Evolutionary conservation across 139 green algal genomes (phyloP), one percentile per base, ranked within the genome.

Genomic region (Mesotaenium endlicherianum): DNA sequence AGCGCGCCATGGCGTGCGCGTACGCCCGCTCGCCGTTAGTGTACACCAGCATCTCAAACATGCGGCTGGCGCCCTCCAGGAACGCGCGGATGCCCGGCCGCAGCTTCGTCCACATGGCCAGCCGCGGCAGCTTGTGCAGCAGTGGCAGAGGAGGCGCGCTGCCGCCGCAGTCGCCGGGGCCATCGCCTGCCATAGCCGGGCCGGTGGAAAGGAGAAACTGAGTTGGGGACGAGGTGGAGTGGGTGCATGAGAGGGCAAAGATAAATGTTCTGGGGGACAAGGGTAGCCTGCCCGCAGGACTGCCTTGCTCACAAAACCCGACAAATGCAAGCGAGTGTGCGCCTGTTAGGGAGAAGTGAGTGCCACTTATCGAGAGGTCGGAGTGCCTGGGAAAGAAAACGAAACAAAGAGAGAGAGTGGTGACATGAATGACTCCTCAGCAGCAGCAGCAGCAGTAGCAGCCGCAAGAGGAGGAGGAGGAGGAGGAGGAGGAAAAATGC

Each of bases 71-170:
- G 11, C 42, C 60, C 34, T 59, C 17, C 43, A 91, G 69, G 67
- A 91, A 91, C 53, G 90, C 75, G 0, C 90, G 88, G 20, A 93
- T 90, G 39, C 90, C 86, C 1, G 95, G 95, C 14, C 95, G 90
- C 70, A 98, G 91, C 89, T 98, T 98, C 30, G 95, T 98, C 93
- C 93, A 98, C 88, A 98, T 93, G 45, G 88, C 78, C 81, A 95
- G 90, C 55, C 94, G 88, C 1, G 83, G 82, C 60, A 98, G 77
- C 44, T 87, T 82, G 84, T 91, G 39, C 31, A 82, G 75, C n/a
- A n/a, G n/a, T n/a, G n/a, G n/a, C n/a, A n/a, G n/a, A n/a, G n/a
- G n/a, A n/a, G n/a, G n/a, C n/a, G n/a, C n/a, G n/a, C n/a, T n/a
- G n/a, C n/a, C n/a, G n/a, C n/a, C n/a, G n/a, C n/a, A n/a, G n/a